Evolutionary conservation across 2,329 filamentous ascomycete genomes (phyloP), one percentile per base, ranked within the genome.

Genomic region (Atkinsonella hypoxylon): DNA sequence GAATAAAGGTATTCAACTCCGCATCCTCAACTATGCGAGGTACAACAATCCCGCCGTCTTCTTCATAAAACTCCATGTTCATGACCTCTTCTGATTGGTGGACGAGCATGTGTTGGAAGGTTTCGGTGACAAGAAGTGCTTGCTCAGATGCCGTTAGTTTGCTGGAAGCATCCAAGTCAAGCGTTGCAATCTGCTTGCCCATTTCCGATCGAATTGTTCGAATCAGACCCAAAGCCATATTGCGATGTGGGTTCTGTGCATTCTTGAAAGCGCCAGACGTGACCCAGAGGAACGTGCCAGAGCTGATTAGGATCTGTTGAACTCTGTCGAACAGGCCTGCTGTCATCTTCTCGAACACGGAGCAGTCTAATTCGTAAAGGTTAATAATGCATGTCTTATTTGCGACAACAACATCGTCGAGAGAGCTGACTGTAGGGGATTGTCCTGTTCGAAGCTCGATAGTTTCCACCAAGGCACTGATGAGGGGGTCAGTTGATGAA

Each of bases 131-230:
- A 12, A 48, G 30, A 26, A 13, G 30, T 13, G 47, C 39, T 39
- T 43, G 30, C 18, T 42, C 38, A 2, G 47, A 34, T 34, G 17
- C 26, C 20, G 11, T 22, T 22, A 30, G 51, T 12, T 62, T 9
- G 58, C 54, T 4, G 66, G 66, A 34, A 42, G 47, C 47, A 30
- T 75, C 70, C 1, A 76, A 59, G 46, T 76, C 73, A 0, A 77
- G 60, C 1, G 69, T 73, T 1, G 70, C 69, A 15, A 72, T 70
- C 12, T 64, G 64, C 45, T 73, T 67, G 22, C 66, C 64, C 1
- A 69, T 68, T 55, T 76, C 73, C 1, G 73, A 74, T 1, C 73
- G 70, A 20, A 75, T 63, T 1, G 68, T 70, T 32, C 73, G 65
- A 51, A 69, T 66, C 2, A 76, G 61, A 31, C 73, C 73, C 9